Percentiles rank a stretch among this genome's conserved stretches.
These are phyloP conservation scores for Hyaloscypha hepaticicola DNA, from an alignment of 495 filamentous ascomycete species.

Conservation along the genomic window DNA sequence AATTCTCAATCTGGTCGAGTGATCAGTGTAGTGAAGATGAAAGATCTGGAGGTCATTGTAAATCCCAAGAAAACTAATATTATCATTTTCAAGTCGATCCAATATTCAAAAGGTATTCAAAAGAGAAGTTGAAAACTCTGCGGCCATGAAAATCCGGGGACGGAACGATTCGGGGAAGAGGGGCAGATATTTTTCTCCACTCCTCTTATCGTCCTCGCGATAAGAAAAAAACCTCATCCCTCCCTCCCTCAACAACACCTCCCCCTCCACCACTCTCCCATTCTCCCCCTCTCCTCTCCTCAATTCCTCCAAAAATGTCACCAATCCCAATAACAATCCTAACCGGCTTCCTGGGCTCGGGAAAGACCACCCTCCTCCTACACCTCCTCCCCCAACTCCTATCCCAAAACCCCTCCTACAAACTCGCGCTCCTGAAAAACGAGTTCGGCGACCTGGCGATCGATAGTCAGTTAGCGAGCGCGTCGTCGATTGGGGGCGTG, in stretches of 20 bases:
- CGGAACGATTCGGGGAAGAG: not conserved
- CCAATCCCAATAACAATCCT: conserved; percentile 90
- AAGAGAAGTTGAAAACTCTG: too few relatives aligned
- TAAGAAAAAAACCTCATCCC: conserved; percentile 4
- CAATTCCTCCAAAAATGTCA: too few relatives aligned
- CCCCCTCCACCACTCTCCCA: not conserved
- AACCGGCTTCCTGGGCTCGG: conserved; percentile 92
- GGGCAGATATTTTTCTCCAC: not conserved
- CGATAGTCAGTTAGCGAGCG: conserved; percentile 84
- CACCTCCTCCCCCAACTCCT: conserved; percentile 87
- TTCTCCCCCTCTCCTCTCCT: conserved; percentile 47
- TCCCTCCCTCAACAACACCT: conserved; percentile 47
- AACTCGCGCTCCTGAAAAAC: conserved; percentile 93
- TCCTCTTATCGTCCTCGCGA: not conserved
- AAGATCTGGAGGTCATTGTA: too few relatives aligned
- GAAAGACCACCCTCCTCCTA: conserved; percentile 90
- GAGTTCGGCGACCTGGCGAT: conserved; percentile 95
- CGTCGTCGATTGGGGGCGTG: conserved; percentile 80
- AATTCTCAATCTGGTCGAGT: too few relatives aligned
- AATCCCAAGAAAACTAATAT: too few relatives aligned
- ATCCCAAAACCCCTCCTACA: conserved; percentile 60
- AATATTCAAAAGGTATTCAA: too few relatives aligned
- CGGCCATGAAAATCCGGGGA: not conserved
- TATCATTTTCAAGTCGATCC: too few relatives aligned
- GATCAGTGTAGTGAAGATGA: too few relatives aligned